phyloP scores from a whole-genome alignment of 768 basidiomycete species.

The Boletales sp. region DNA sequence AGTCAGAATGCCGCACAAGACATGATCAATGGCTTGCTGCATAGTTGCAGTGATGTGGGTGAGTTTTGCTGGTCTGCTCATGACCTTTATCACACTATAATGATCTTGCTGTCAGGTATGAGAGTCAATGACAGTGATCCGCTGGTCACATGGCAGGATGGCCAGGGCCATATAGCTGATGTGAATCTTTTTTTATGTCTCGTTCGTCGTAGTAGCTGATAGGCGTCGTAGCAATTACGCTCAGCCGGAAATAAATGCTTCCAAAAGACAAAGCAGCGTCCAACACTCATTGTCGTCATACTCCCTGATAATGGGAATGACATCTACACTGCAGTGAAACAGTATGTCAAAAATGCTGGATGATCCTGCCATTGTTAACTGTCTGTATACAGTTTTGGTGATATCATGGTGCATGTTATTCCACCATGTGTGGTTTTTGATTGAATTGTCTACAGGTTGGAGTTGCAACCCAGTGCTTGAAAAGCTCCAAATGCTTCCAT shows the following conservation, averaged over 20 bases:
- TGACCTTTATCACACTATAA: not conserved
- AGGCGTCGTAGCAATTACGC: constrained; percentile 41
- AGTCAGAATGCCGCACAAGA: constrained; percentile 42
- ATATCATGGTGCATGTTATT: constrained; percentile 44
- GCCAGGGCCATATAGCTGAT: constrained; percentile 51
- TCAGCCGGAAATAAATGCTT: constrained; percentile 46
- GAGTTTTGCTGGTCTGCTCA: constrained; percentile 23
- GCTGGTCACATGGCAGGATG: constrained; percentile 52
- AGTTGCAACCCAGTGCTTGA: constrained; percentile 77
- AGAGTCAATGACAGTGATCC: constrained; percentile 42
- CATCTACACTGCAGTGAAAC: constrained; percentile 73
- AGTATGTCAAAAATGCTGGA: constrained; percentile 45
- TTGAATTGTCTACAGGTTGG: constrained; percentile 45
- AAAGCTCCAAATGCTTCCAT: constrained; percentile 57
- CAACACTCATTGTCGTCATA: constrained; percentile 61
- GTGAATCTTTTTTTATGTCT: constrained; percentile 24
- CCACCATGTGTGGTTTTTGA: not conserved
- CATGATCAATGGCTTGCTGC: constrained; percentile 52
- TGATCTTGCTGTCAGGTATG: constrained; percentile 46
- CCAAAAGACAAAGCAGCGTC: constrained; percentile 38
- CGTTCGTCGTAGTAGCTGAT: not conserved
- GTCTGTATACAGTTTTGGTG: constrained; percentile 58
- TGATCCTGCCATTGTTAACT: constrained; percentile 1
- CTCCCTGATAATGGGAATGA: constrained; percentile 75
- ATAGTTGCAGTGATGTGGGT: constrained; percentile 57